Percentiles rank a stretch among this genome's conserved stretches.
phyloP scores from a whole-genome alignment of 2,329 filamentous ascomycete genomes.

The Botrytis medusae region DNA sequence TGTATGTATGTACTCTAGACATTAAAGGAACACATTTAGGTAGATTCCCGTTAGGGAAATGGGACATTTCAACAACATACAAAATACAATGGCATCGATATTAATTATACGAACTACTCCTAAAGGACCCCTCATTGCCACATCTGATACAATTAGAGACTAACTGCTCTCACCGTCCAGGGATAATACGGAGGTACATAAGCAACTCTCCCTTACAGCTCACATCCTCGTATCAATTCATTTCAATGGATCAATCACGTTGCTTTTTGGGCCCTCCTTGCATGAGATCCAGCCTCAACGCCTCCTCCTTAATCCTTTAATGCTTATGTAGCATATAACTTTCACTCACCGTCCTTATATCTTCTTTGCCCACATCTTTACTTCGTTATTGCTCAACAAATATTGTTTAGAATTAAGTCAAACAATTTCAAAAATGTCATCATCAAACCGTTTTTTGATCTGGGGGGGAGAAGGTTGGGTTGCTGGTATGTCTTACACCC shows the following conservation, averaged over 20 bases:
- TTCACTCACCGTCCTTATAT: constrained; percentile 17
- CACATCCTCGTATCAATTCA: constrained; percentile 11
- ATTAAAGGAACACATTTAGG: not conserved
- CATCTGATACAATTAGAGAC: not conserved
- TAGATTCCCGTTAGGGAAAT: not conserved
- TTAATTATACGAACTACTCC: not conserved
- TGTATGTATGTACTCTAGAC: not conserved
- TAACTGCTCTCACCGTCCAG: not conserved
- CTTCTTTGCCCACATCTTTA: not conserved
- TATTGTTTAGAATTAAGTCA: not conserved
- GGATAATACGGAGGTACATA: constrained; percentile 7
- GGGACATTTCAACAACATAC: not conserved
- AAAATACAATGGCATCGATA: not conserved
- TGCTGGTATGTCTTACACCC: constrained; percentile 16
- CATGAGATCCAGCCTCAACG: constrained; percentile 17
- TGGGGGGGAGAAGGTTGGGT: constrained; percentile 65
- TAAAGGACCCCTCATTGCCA: constrained; percentile 5
- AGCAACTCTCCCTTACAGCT: constrained; percentile 9
- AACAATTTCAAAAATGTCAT: constrained; percentile 23
- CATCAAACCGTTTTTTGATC: constrained; percentile 51
- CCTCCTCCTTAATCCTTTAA: constrained; percentile 11
- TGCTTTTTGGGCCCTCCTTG: constrained; percentile 12
- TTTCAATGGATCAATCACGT: constrained; percentile 1
- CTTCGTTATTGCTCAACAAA: not conserved
- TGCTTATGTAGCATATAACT: constrained; percentile 6